Evolutionary conservation across 305 asterid species (phyloP), one percentile per base, ranked within the genome.

Genomic region (Petunia hybrid): DNA sequence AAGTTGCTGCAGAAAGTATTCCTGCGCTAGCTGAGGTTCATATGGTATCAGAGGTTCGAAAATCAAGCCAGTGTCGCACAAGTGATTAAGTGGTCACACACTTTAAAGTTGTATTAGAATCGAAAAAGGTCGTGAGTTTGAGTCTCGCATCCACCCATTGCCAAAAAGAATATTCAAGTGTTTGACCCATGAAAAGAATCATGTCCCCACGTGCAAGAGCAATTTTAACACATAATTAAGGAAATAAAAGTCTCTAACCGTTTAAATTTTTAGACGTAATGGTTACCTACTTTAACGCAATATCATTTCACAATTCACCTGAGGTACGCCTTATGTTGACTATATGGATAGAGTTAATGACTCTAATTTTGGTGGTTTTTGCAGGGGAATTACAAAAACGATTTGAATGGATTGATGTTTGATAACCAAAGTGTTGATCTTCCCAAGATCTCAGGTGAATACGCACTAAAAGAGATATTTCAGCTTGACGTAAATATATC

Each of bases 301-400:
- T 22, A 22, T 22, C 22, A 22, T 22, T 22, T 22, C 22, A 22
- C 22, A 22, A 22, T 22, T 22, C 22, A 22, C 22, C 22, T 22
- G 22, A 22, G 22, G 79, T 35, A 38, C 35, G 68, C 39, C 41
- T 22, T n/a, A 8, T 69, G 43, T 69, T 16, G 40, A 70, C 41
- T 45, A 38, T 3, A 8, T 5, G 3, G 31, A 62, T 62, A 41
- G 35, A 31, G 3, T 5, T 2, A 8, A 3, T 59, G 41, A 43
- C 59, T 69, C 77, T 45, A 69, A 69, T 22, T 22, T 45, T 43
- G 16, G 77, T 69, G 41, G 41, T 45, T 22, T 16, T 59, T 69
- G n/a, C 87, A 94, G 98, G 99, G 99, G 3, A 97, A 95, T 80
- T 95, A 94, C 90, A 97, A 95, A 86, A 94, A 95, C 59, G 98